Percentiles rank a stretch among this genome's conserved stretches.
These are phyloP conservation scores for Sporothrix curviconia DNA, from an alignment of 2,329 filamentous ascomycete genomes.

Conservation along the genomic window DNA sequence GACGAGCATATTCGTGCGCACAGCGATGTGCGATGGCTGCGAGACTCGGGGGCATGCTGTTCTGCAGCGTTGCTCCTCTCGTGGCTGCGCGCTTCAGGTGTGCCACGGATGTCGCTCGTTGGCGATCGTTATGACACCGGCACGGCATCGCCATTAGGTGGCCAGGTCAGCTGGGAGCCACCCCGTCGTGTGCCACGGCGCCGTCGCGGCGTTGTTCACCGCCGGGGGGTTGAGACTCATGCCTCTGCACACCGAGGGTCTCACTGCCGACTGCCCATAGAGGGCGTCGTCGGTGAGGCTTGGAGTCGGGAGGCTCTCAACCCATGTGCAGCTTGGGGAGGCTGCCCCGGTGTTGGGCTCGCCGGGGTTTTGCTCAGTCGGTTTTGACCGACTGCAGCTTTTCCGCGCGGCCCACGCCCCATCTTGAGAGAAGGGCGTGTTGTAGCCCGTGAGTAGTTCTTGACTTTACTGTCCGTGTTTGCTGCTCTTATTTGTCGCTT, in stretches of 20 bases:
- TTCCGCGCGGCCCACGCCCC: too few relatives aligned
- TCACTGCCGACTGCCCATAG: neutral
- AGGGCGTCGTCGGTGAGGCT: too few relatives aligned
- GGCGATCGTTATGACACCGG: neutral
- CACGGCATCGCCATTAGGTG: neutral
- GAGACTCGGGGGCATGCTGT: neutral
- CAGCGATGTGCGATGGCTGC: slow-evolving; percentile 2
- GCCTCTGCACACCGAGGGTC: neutral
- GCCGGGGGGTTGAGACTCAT: neutral
- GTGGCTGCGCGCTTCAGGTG: neutral
- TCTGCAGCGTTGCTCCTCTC: neutral
- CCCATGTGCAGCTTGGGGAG: too few relatives aligned
- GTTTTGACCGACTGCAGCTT: too few relatives aligned
- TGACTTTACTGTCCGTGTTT: too few relatives aligned
- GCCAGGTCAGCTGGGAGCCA: neutral
- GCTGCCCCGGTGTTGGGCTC: too few relatives aligned
- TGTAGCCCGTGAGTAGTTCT: too few relatives aligned
- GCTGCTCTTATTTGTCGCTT: too few relatives aligned
- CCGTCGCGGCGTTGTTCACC: neutral
- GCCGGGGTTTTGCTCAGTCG: too few relatives aligned
- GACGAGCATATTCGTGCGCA: neutral
- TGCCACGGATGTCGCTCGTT: neutral
- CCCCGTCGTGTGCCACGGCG: neutral
- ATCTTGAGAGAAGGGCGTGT: too few relatives aligned
- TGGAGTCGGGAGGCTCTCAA: too few relatives aligned